These are phyloP conservation scores for Sporothrix variecibatus DNA, from an alignment of 2,329 filamentous ascomycete species.

Conservation along the genomic window DNA sequence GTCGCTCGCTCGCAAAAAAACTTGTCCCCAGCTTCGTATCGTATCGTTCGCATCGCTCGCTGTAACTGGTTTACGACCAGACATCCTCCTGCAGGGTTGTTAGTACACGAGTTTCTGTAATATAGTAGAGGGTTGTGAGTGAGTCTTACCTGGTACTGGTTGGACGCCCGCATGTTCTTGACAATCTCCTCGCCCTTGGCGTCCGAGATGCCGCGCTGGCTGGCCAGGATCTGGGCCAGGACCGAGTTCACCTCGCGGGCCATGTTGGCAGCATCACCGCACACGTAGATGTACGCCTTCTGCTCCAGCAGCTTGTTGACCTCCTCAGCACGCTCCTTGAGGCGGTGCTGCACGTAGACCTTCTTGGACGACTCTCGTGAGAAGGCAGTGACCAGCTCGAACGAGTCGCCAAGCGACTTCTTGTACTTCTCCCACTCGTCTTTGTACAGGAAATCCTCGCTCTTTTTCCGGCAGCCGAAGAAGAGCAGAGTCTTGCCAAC, in stretches of 20 bases:
- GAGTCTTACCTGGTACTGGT: conserved; percentile 87
- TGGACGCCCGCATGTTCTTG: conserved; percentile 91
- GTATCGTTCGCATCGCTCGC: conserved; percentile 18
- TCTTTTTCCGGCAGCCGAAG: conserved; percentile 85
- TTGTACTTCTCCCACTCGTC: conserved; percentile 90
- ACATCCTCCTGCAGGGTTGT: conserved; percentile 64
- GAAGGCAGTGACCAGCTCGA: conserved; percentile 90
- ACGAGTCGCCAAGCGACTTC: conserved; percentile 79
- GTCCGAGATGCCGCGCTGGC: conserved; percentile 78
- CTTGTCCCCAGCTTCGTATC: not conserved
- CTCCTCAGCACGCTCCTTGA: conserved; percentile 79
- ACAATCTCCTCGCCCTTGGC: conserved; percentile 93
- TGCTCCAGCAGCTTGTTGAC: conserved; percentile 83
- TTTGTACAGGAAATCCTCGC: conserved; percentile 91
- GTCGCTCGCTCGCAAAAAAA: not conserved
- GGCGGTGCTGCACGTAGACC: conserved; percentile 93
- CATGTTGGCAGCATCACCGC: conserved; percentile 97
- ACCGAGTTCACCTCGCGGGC: conserved; percentile 87
- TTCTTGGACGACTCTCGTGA: conserved; percentile 87
- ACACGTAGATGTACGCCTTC: conserved; percentile 96
- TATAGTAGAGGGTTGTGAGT: too few species aligned
- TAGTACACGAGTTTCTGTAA: not conserved
- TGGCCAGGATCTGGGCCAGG: conserved; percentile 82
- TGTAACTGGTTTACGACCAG: conserved; percentile 56
- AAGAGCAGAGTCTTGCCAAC: conserved; percentile 90